phyloP scores from a whole-genome alignment of 768 basidiomycete genomes.

The Albatrellus ellisii region DNA sequence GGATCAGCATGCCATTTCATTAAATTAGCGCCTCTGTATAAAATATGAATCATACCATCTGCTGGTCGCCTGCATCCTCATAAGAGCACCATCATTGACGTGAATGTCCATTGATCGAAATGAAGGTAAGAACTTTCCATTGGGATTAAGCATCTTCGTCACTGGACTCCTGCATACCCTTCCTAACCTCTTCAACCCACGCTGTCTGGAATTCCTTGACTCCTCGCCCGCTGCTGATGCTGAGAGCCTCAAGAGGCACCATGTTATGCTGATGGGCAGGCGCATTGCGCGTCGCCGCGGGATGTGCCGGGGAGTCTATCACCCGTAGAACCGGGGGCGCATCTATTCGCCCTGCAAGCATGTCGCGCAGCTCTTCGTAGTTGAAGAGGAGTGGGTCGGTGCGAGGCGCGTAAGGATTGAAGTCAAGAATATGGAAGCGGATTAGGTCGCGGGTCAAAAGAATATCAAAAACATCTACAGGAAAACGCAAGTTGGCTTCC shows the following conservation, averaged over 20 bases:
- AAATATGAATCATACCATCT: too few species aligned
- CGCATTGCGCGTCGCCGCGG: conserved; percentile 47
- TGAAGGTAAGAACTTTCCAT: too few species aligned
- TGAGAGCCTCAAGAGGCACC: conserved; percentile 83
- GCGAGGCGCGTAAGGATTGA: conserved; percentile 75
- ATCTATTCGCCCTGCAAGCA: conserved; percentile 19
- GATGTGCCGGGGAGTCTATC: conserved; percentile 67
- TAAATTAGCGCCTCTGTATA: too few species aligned
- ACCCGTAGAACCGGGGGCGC: conserved; percentile 35
- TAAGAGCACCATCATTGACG: too few species aligned
- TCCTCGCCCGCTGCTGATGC: conserved; percentile 57
- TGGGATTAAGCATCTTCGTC: too few species aligned
- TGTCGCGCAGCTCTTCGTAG: conserved; percentile 54
- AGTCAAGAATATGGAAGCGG: conserved; percentile 76
- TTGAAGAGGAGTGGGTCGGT: conserved; percentile 86
- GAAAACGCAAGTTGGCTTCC: not conserved
- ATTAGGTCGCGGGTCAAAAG: conserved; percentile 72
- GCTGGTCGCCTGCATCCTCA: too few species aligned
- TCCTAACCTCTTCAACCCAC: conserved; percentile 43
- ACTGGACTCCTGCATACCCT: conserved; percentile 10
- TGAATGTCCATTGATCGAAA: too few species aligned
- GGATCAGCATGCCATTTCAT: too few species aligned
- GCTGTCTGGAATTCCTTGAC: conserved; percentile 60
- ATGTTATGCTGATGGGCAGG: conserved; percentile 80
- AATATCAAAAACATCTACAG: conserved; percentile 72